Evolutionary conservation across 2,329 filamentous ascomycete genomes (phyloP).

Genomic region (Talaromyces piceae): DNA sequence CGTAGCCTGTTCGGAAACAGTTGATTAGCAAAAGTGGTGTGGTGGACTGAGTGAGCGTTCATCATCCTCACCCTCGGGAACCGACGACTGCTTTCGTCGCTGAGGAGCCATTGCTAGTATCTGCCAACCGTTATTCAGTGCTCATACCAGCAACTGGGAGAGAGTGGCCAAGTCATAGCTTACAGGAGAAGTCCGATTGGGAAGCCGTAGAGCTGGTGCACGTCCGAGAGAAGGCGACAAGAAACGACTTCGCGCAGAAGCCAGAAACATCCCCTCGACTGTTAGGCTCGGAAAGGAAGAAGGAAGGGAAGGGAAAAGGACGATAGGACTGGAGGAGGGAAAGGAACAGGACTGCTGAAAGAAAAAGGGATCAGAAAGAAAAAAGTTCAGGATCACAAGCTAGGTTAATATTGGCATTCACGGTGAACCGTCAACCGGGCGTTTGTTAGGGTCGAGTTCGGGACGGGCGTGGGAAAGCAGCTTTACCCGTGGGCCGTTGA

Average conservation of each 20-base stretch:
- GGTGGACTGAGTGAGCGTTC: not conserved
- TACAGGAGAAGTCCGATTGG: conserved; percentile 22
- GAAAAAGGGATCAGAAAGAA: not conserved
- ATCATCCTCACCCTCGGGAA: conserved; percentile 42
- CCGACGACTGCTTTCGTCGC: conserved; percentile 37
- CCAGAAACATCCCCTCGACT: conserved; percentile 36
- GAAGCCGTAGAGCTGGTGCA: conserved; percentile 27
- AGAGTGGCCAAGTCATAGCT: not conserved
- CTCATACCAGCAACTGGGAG: no score
- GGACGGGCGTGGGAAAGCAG: not conserved
- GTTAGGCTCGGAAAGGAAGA: conserved; percentile 10
- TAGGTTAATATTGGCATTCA: not conserved
- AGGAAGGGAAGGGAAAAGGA: conserved; percentile 11
- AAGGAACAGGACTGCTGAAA: not conserved
- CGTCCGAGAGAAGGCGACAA: conserved; percentile 31
- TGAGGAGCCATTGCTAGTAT: conserved; percentile 31
- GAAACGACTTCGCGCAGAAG: conserved; percentile 37
- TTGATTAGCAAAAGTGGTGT: not conserved
- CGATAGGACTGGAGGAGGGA: conserved; percentile 6
- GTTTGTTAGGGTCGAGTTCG: not conserved
- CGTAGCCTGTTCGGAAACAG: conserved; percentile 47
- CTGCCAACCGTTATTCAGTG: no score
- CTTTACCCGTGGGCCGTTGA: not conserved
- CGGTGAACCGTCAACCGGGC: not conserved
- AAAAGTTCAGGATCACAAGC: not conserved